These are phyloP conservation scores for Ganoderma resinaceum DNA, from an alignment of 1,284 basidiomycete genomes.

Conservation along the genomic window DNA sequence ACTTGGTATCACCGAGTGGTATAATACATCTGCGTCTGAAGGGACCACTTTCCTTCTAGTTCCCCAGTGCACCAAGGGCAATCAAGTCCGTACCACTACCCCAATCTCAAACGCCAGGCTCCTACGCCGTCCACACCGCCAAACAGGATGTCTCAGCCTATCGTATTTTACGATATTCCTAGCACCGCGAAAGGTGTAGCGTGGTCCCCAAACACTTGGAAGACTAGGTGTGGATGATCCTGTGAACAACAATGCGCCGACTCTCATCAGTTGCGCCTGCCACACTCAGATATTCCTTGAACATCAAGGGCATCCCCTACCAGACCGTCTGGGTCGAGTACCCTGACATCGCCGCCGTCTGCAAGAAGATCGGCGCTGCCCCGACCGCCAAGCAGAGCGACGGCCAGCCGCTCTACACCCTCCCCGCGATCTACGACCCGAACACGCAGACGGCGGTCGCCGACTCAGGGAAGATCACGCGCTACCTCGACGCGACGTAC, in stretches of 20 bases:
- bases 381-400: conserved; percentile 34
- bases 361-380: conserved; percentile 37
- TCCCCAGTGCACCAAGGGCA: neutral
- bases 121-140: neutral
- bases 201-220: conserved; percentile 32
- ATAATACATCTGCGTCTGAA: neutral
- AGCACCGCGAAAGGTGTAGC: conserved; percentile 10
- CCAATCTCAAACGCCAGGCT: neutral
- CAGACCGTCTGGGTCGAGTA: conserved; percentile 33
- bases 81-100: neutral
- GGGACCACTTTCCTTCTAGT: neutral
- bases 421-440: conserved; percentile 29
- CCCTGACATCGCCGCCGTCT: conserved; percentile 42
- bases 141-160: conserved; percentile 15
- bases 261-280: neutral
- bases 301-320: conserved; percentile 43
- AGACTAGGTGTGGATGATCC: conserved; percentile 30
- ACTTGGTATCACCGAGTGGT: neutral
- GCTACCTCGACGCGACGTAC: conserved; percentile 44
- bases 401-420: conserved; percentile 38
- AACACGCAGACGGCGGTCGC: conserved; percentile 35
- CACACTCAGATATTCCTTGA: conserved; percentile 38
- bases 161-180: conserved; percentile 19
- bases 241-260: neutral
- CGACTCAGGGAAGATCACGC: conserved; percentile 42